Conservation (phyloP, 371 early-diverging fungal species). For the Mucor saturninus region DNA sequence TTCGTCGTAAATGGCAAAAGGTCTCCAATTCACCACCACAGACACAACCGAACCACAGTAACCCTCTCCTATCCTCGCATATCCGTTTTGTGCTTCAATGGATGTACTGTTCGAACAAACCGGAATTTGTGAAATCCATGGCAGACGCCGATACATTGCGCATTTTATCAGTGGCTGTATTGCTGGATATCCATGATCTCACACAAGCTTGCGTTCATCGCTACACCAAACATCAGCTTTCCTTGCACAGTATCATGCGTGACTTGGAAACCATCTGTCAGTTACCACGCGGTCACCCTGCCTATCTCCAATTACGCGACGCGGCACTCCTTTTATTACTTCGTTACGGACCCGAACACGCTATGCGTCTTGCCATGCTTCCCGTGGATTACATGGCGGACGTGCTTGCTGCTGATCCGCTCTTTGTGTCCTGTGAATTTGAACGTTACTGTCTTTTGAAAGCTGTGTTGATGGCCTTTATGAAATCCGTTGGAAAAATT, state of each 20-base stretch:
- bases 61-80: conserved; percentile 40
- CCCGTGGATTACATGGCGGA: conserved; percentile 57
- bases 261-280: conserved; percentile 54
- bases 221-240: conserved; percentile 40
- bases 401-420: conserved; percentile 46
- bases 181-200: conserved; percentile 46
- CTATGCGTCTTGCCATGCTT: conserved; percentile 34
- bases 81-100: conserved; percentile 49
- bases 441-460: conserved; percentile 46
- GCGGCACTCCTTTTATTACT: conserved; percentile 45
- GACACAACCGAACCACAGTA: conserved; percentile 12
- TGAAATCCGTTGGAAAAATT: conserved; percentile 52
- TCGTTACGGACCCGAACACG: conserved; percentile 45
- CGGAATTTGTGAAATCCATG: conserved; percentile 21
- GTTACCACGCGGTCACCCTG: conserved; percentile 36
- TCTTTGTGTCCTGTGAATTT: conserved; percentile 46
- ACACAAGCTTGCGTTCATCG: conserved; percentile 40
- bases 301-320: conserved; percentile 46
- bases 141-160: conserved; percentile 43
- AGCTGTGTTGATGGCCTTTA: conserved; percentile 38
- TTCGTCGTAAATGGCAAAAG: conserved; percentile 49
- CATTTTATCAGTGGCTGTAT: conserved; percentile 40
- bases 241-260: conserved; percentile 41
- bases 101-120: conserved; percentile 40
- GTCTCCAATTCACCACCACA: no score